These are phyloP conservation scores for Asclepias syriaca DNA, from an alignment of 257 asterid species.

Conservation along the genomic window DNA sequence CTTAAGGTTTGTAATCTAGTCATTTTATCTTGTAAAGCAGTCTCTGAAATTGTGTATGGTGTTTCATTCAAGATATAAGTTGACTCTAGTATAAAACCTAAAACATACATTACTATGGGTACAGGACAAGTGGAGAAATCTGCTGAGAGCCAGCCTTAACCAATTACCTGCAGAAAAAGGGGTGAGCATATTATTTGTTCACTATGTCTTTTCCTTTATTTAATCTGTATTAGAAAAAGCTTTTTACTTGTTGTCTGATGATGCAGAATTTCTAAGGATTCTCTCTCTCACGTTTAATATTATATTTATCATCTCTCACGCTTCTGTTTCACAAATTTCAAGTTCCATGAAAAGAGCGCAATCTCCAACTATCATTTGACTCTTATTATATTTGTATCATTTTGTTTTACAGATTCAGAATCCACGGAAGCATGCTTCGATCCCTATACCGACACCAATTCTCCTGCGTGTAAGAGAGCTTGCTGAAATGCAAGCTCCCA, in stretches of 20 bases:
- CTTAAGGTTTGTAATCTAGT: conserved; percentile 55
- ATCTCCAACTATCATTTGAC: neutral
- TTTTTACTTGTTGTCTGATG: neutral
- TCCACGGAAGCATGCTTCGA: conserved; percentile 62
- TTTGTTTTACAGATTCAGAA: conserved; percentile 36
- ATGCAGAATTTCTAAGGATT: neutral
- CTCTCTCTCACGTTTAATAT: neutral
- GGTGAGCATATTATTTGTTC: conserved; percentile 40
- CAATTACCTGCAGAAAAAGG: conserved; percentile 66
- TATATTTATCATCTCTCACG: neutral
- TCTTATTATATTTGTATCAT: neutral
- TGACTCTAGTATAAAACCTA: neutral
- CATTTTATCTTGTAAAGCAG: neutral
- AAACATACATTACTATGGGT: conserved; percentile 12
- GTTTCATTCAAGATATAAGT: neutral
- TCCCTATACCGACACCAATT: conserved; percentile 70
- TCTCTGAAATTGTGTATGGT: neutral
- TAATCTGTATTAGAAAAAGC: neutral
- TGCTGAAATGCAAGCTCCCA: conserved; percentile 65
- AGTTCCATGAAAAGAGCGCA: too few relatives aligned
- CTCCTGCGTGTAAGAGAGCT: conserved; percentile 82
- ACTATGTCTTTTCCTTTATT: neutral
- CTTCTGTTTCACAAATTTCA: neutral
- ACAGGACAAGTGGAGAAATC: conserved; percentile 99
- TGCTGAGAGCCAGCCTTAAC: conserved; percentile 78